Base-by-base conservation (phyloP, 305 asterid genomes). In the Fraxinus dipetala region DNA sequence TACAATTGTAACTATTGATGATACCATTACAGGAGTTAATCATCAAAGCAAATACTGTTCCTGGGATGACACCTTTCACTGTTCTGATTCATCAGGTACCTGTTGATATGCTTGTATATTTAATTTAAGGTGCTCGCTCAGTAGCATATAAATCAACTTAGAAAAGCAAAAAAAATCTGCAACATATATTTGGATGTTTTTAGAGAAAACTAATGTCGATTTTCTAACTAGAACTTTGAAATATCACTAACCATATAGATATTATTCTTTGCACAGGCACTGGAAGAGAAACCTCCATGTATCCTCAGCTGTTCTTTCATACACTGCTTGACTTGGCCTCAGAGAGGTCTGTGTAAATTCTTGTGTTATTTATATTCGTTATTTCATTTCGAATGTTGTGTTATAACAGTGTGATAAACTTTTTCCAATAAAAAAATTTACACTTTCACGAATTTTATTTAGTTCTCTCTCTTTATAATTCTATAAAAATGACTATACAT, bases 31-130 rank as follows among this genome's bases (percentile, higher is more conserved):
- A 94, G 98, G 98, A 89, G 6, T 85, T 94, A 36, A 89, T 94
- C 40, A 94, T 94, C 22, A 96, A 94, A 85, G 97, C 90, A 75
- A 94, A 94, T 87, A 92, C 98, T 0, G 92, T 94, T 75, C 98
- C 97, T 11, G 98, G 98, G 89, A 94, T 94, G 98, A 92, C 98
- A 36, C 98, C 98, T 69, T 94, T 97, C 80, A 90, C 98, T 0
- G 98, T 94, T 82, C 87, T 94, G 82, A 91, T 94, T 83, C 97
- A 91, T 87, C 97, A 94, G 95, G 98, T 92, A 85, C 85, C 70
- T 78, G n/a, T 56, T 59, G 32, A 61, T 78, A 9, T 13, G 40
- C 45, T 54, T 81, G 2, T 74, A 8, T 26, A 13, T 34, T 77
- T 65, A 48, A 18, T 31, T 22, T 35, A 26, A 76, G 48, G 20